Percentiles rank a stretch among this genome's conserved stretches.
Conservation (phyloP, 2,329 filamentous ascomycete genomes). For the Microcera coccophila region DNA sequence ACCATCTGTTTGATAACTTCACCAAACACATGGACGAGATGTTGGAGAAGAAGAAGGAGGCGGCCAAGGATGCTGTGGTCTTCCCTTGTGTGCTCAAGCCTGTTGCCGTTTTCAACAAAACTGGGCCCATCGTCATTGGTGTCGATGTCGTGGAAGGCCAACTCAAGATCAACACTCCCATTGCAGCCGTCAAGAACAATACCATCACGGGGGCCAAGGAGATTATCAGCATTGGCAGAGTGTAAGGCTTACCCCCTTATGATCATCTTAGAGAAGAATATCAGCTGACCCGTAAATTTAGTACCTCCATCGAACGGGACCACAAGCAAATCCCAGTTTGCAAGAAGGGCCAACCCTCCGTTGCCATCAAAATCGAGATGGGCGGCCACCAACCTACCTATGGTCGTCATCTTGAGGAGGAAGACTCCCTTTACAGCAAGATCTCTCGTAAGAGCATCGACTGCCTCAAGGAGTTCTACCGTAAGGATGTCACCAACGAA, state of each 20-base stretch:
- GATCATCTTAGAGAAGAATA: neutral
- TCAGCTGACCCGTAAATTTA: slow-evolving; percentile 36
- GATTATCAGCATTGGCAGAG: slow-evolving; percentile 79
- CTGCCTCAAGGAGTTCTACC: slow-evolving; percentile 92
- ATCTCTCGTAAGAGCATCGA: slow-evolving; percentile 89
- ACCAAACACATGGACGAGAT: slow-evolving; percentile 89
- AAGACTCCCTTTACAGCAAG: slow-evolving; percentile 79
- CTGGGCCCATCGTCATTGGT: slow-evolving; percentile 87
- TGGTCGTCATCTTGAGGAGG: slow-evolving; percentile 90
- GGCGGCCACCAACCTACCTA: slow-evolving; percentile 89
- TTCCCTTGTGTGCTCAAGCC: slow-evolving; percentile 91
- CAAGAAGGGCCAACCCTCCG: slow-evolving; percentile 96
- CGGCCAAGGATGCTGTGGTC: slow-evolving; percentile 90
- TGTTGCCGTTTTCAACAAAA: slow-evolving; percentile 98
- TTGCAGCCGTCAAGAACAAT: slow-evolving; percentile 82
- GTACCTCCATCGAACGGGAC: slow-evolving; percentile 93
- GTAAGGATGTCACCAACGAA: slow-evolving; percentile 79
- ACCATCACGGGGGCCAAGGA: slow-evolving; percentile 77
- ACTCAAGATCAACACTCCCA: slow-evolving; percentile 81
- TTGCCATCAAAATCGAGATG: slow-evolving; percentile 96
- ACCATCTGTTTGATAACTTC: slow-evolving; percentile 95
- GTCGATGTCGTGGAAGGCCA: slow-evolving; percentile 92
- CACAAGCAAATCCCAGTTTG: slow-evolving; percentile 91
- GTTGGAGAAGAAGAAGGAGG: slow-evolving; percentile 89
- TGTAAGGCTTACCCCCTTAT: slow-evolving; percentile 59